phyloP scores from a whole-genome alignment of 1,284 basidiomycete species.

The Trametes hirsuta region DNA sequence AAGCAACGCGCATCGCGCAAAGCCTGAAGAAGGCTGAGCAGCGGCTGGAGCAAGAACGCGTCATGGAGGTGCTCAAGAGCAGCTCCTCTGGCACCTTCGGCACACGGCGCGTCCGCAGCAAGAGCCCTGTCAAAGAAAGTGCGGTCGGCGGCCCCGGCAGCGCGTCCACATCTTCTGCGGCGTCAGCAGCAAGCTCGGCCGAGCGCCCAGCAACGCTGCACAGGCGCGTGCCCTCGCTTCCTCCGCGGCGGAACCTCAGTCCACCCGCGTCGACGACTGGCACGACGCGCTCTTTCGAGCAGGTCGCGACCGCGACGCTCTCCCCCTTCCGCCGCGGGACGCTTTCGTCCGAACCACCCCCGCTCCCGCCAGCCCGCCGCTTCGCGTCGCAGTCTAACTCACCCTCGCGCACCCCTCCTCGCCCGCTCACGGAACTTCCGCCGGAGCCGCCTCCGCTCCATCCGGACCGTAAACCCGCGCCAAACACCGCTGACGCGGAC shows the following conservation, averaged over 20 bases:
- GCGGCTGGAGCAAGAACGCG: slow-evolving; percentile 66
- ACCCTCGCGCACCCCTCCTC: slow-evolving; percentile 27
- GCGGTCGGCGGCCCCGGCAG: not conserved
- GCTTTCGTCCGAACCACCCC: not conserved
- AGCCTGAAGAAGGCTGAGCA: slow-evolving; percentile 68
- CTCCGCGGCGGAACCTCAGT: slow-evolving; percentile 36
- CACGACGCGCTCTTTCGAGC: slow-evolving; percentile 43
- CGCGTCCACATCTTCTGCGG: slow-evolving; percentile 20
- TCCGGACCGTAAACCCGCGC: slow-evolving; percentile 51
- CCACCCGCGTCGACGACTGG: slow-evolving; percentile 36
- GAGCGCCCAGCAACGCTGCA: slow-evolving; percentile 16
- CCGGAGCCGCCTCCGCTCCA: slow-evolving; percentile 54
- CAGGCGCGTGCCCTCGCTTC: slow-evolving; percentile 33
- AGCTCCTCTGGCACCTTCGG: slow-evolving; percentile 20
- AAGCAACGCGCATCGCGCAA: slow-evolving; percentile 70
- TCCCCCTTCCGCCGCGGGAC: slow-evolving; percentile 18
- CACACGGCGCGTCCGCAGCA: slow-evolving; percentile 31
- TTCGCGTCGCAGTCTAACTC: slow-evolving; percentile 25
- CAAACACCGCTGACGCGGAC: slow-evolving; percentile 17
- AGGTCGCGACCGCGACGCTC: slow-evolving; percentile 44
- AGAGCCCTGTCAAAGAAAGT: slow-evolving; percentile 33
- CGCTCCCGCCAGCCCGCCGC: slow-evolving; percentile 21
- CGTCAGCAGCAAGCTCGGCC: slow-evolving; percentile 20
- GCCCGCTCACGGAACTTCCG: slow-evolving; percentile 31
- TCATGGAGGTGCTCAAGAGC: slow-evolving; percentile 68